Evolutionary conservation across 2,329 filamentous ascomycete genomes (phyloP).

Genomic region (Trichoderma sp.): DNA sequence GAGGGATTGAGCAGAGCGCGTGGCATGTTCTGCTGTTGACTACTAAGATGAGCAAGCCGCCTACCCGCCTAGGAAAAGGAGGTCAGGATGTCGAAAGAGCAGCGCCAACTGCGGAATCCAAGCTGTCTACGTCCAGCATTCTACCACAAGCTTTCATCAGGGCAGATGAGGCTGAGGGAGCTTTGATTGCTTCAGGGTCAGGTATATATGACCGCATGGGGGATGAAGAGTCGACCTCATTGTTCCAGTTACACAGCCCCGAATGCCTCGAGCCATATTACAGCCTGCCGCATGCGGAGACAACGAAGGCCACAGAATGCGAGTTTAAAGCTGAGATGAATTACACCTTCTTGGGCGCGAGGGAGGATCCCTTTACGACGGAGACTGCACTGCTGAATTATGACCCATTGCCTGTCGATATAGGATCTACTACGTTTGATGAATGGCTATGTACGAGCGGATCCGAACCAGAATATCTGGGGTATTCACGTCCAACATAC

Average conservation of each 20-base stretch:
- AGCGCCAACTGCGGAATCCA: background rate
- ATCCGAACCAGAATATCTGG: background rate
- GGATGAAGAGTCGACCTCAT: background rate
- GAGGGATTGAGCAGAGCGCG: slow-evolving; percentile 31
- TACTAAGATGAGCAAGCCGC: slow-evolving; percentile 24
- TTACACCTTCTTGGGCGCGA: background rate
- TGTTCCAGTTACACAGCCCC: background rate
- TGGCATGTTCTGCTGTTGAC: slow-evolving; percentile 36
- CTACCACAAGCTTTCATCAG: background rate
- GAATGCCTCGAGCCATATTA: background rate
- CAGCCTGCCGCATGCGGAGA: background rate
- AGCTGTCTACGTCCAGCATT: too few species aligned
- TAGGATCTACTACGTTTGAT: slow-evolving; percentile 29
- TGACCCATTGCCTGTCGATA: slow-evolving; percentile 8
- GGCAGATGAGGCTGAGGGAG: background rate
- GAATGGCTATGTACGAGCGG: slow-evolving; percentile 30
- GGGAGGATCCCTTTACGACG: background rate
- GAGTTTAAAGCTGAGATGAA: background rate
- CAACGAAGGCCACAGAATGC: too few species aligned
- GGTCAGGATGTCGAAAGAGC: background rate
- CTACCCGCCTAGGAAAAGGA: slow-evolving; percentile 5
- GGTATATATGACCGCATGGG: too few species aligned
- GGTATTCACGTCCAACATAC: background rate
- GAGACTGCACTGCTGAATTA: background rate
- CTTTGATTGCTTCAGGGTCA: background rate